Evolutionary conservation across 176 grass and related monocot genomes (phyloP).

Genomic region (Typha latifolia): DNA sequence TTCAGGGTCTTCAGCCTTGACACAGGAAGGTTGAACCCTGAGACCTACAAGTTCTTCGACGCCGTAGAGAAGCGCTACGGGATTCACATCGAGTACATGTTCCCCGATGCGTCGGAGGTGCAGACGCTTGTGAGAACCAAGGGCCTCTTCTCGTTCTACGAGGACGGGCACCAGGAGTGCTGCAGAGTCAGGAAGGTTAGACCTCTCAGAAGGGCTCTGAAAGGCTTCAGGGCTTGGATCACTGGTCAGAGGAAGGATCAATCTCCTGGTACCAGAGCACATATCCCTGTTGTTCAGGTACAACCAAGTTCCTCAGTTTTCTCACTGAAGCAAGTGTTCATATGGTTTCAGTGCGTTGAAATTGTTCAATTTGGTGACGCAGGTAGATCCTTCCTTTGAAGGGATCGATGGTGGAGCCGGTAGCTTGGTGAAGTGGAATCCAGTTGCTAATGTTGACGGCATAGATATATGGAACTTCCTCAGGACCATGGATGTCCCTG

Average conservation of each 20-base stretch:
- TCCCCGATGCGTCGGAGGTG: conserved; percentile 74
- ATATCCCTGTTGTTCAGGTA: conserved; percentile 79
- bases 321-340: background rate
- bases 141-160: conserved; percentile 97
- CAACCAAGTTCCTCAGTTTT: background rate
- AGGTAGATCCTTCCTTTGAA: conserved; percentile 86
- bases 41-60: conserved; percentile 79
- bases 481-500: conserved; percentile 85
- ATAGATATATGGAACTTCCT: conserved; percentile 93
- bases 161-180: conserved; percentile 97
- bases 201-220: conserved; percentile 60
- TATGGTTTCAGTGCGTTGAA: background rate
- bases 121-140: conserved; percentile 73
- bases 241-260: conserved; percentile 95
- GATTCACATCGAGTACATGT: conserved; percentile 96
- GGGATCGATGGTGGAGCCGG: conserved; percentile 55
- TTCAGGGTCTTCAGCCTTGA: conserved; percentile 95
- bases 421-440: conserved; percentile 96
- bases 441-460: conserved; percentile 69
- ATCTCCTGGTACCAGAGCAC: conserved; percentile 69
- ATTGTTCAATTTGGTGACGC: background rate
- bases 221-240: conserved; percentile 75
- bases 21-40: conserved; percentile 77
- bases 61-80: conserved; percentile 83
- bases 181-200: conserved; percentile 89